Base-by-base conservation (phyloP, 2,329 filamentous ascomycete species). In the Colletotrichum lupini region DNA sequence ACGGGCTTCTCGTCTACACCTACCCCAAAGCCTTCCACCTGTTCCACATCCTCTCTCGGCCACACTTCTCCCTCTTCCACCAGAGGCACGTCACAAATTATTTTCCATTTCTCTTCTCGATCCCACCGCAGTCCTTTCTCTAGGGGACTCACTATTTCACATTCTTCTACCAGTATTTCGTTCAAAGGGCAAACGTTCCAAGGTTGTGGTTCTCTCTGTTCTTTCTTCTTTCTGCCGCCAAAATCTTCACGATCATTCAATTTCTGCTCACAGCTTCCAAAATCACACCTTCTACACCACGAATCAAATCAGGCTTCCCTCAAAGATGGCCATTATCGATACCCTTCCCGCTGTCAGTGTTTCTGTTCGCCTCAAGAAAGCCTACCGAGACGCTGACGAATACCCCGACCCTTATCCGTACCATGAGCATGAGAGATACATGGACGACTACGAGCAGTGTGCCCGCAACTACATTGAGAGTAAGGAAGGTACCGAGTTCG, bases 381-480 rank as follows among this genome's bases (percentile, higher is more conserved):
- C 61, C 2, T 61, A 52, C 42, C 22, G 35, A 12, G 42, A 49
- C 9, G 63, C 72, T 8, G 32, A 49, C 7, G 72, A 74, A 32
- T 73, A 74, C 16, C 68, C 58, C 1, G 73, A 74, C 9, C 65
- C 35, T 1, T 28, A 60, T 6, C 28, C 30, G 0, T 67, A 59
- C 7, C n/a, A 30, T 14, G 12, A 16, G 19, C 19, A 6, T 26
- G 67, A 65, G 14, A 26, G 57, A 14, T 74, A 72, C 32, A 53
- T 74, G 5, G 64, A 72, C 14, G 30, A 57, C 6, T 53, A 24
- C 37, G 72, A 74, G 22, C 55, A 49, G n/a, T 55, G 37, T 22
- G 28, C 72, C 32, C 46, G 63, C 49, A 58, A 80, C 59, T 83
- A 81, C 64, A 78, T 82, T 37, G 78, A 83, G 74, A 79, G 78